Evolutionary conservation across 1,284 basidiomycete genomes (phyloP), one percentile per base, ranked within the genome.

Genomic region (Athelia sp.): DNA sequence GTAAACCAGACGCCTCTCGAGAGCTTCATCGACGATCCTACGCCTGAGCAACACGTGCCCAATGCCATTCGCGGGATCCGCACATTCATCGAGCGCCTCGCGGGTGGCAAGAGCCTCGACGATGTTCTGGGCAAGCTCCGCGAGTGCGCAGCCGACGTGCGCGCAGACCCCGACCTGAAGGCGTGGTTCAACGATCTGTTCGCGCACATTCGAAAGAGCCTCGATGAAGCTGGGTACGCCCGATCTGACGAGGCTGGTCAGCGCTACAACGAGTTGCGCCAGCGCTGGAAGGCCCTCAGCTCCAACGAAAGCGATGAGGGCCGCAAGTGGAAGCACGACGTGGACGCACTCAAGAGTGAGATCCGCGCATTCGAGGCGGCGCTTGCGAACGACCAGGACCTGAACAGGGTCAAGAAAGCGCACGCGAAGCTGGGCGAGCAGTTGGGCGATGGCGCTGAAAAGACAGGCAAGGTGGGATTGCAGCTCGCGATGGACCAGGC

Each of bases 1-100:
- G 63, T 73, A 32, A 69, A 74, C 47, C 59, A 63, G 46, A 68
- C 72, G 14, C 72, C 75, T 1, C 68, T 86, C 35, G 70, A 75
- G 18, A 69, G 70, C 0, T 74, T 86, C 55, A 69, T 86, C 50
- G 67, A 79, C 14, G 81, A 84, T 48, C 70, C 79, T 9, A 76
- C 80, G 0, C 69, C 75, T 4, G 78, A 79, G 45, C 72, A 81
- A 56, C 79, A 83, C 52, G 58, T 84, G 32, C 67, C 73, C 48
- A 70, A 72, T 31, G 78, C 76, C 8, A 61, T 85, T 22, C 54
- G 60, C 9, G 65, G 67, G 24, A 58, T 83, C 4, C 72, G 71
- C 38, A 62, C 59, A 0, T 64, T 81, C 48, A 51, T 72, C 34
- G 79, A 83, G 56, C 79, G 79, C 8, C 61, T 79, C 19, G 71